A percentile compares a stretch with the other conserved stretches of the same genome.
phyloP scores from a whole-genome alignment of 2,329 filamentous ascomycete species.

The Sclerotinia subarctica region DNA sequence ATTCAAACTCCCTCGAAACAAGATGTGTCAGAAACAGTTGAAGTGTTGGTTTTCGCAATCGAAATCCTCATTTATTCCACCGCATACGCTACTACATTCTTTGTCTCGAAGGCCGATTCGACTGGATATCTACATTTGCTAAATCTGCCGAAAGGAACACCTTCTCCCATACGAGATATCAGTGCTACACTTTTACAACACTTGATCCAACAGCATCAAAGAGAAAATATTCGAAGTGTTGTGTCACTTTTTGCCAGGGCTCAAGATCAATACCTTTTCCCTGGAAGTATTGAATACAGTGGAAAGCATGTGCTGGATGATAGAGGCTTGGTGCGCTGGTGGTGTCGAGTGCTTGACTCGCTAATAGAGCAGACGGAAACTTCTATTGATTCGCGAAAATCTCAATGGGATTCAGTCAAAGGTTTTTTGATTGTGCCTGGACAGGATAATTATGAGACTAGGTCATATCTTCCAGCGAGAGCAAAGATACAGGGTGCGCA shows the following conservation, averaged over 20 bases:
- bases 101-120: conserved; percentile 95
- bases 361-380: conserved; percentile 46
- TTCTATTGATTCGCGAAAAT: not conserved
- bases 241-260: conserved; percentile 89
- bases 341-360: conserved; percentile 83
- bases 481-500: conserved; percentile 27
- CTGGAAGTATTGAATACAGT: conserved; percentile 79
- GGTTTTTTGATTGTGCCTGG: conserved; percentile 87
- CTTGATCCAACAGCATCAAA: conserved; percentile 64
- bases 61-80: conserved; percentile 89
- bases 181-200: conserved; percentile 73
- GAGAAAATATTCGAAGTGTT: conserved; percentile 65
- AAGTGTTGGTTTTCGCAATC: conserved; percentile 73
- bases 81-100: conserved; percentile 75
- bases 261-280: conserved; percentile 92
- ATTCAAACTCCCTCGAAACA: conserved; percentile 38
- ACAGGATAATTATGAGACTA: conserved; percentile 75
- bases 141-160: conserved; percentile 56
- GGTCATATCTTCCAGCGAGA: conserved; percentile 67
- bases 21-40: conserved; percentile 29
- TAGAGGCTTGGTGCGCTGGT: conserved; percentile 87
- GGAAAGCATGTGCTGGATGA: conserved; percentile 92
- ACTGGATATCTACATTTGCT: conserved; percentile 78
- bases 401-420: conserved; percentile 50
- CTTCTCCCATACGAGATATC: conserved; percentile 72